phyloP scores from a whole-genome alignment of 139 green algal species.

The Trebouxia sp. region DNA sequence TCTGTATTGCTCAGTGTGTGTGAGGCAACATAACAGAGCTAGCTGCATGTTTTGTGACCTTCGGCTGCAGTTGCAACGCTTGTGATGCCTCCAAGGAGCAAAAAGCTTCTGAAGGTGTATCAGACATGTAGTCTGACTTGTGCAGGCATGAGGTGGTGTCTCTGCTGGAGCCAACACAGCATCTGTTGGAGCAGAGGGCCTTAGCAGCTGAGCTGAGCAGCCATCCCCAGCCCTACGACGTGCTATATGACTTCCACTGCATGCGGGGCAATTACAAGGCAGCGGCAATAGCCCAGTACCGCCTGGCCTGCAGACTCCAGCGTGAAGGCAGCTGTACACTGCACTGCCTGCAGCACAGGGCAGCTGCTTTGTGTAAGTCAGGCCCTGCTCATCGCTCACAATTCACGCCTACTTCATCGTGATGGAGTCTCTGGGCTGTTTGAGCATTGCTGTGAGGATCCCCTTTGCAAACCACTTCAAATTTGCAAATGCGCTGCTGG shows the following conservation, averaged over 20 bases:
- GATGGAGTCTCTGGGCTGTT: too few relatives aligned
- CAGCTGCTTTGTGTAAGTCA: neutral
- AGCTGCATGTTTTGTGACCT: too few relatives aligned
- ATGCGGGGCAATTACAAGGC: conserved; percentile 17
- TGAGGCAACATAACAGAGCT: too few relatives aligned
- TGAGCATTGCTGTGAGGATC: neutral
- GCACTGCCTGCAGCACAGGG: neutral
- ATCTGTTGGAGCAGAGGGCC: neutral
- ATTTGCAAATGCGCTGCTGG: neutral
- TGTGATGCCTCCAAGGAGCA: too few relatives aligned
- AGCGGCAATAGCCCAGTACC: neutral
- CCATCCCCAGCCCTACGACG: neutral
- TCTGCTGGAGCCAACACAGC: neutral
- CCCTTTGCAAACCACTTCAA: neutral
- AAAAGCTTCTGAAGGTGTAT: neutral
- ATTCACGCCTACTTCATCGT: too few relatives aligned
- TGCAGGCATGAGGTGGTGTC: conserved; percentile 3
- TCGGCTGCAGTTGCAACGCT: too few relatives aligned
- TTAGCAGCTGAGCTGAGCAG: neutral
- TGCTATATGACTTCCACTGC: conserved; percentile 16
- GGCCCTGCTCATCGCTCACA: too few relatives aligned
- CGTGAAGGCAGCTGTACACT: neutral
- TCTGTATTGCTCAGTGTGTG: too few relatives aligned
- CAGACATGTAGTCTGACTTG: neutral
- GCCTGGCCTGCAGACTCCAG: neutral